phyloP scores from a whole-genome alignment of 2,329 filamentous ascomycete species.

The Westerdykella aurantiaca region DNA sequence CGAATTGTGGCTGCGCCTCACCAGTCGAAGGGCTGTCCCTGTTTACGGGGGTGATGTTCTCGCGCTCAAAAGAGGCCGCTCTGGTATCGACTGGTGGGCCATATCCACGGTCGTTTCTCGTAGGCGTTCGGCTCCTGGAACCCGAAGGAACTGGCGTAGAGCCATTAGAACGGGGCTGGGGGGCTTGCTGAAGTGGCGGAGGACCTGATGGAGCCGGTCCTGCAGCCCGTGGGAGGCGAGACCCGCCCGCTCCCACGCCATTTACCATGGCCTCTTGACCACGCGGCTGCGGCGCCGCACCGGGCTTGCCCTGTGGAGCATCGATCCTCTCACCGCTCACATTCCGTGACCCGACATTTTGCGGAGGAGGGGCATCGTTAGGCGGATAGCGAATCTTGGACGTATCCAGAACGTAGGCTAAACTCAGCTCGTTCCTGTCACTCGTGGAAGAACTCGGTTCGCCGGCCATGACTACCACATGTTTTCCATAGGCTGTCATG shows the following conservation, averaged over 20 bases:
- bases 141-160: constrained; percentile 3
- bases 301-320: constrained; percentile 33
- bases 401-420: constrained; percentile 90
- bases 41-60: constrained; percentile 44
- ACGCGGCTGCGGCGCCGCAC: constrained; percentile 26
- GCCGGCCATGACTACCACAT: constrained; percentile 85
- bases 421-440: constrained; percentile 75
- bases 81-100: constrained; percentile 41
- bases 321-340: constrained; percentile 44
- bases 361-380: constrained; percentile 53
- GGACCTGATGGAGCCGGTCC: constrained; percentile 57
- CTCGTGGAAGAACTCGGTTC: constrained; percentile 85
- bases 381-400: constrained; percentile 89
- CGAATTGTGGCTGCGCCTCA: constrained; percentile 13
- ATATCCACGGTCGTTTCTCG: constrained; percentile 44
- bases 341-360: constrained; percentile 37
- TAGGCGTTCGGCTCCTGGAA: constrained; percentile 47
- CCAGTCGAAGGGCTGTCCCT: constrained; percentile 29
- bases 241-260: constrained; percentile 38
- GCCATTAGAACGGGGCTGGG: constrained; percentile 49
- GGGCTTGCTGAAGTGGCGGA: constrained; percentile 59
- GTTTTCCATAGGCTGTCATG: constrained; percentile 92
- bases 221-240: constrained; percentile 56
- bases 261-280: constrained; percentile 32
- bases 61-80: constrained; percentile 42